A percentile compares a stretch with the other conserved stretches of the same genome.
Evolutionary conservation across 2,329 filamentous ascomycete genomes (phyloP).

Genomic region (Balansia obtecta): DNA sequence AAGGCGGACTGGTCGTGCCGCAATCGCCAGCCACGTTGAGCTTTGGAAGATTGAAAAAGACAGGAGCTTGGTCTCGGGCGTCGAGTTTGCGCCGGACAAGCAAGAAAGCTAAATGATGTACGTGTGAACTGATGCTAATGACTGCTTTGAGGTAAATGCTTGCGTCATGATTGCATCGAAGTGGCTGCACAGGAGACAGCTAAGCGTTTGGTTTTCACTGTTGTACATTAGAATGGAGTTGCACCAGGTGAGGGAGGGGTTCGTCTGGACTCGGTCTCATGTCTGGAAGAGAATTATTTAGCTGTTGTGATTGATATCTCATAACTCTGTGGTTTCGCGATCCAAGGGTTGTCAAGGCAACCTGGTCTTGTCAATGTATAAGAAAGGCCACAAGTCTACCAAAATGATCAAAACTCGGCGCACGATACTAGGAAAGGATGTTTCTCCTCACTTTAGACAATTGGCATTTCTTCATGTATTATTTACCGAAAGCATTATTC

Average conservation of each 20-base stretch:
- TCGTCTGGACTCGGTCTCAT: too few relatives aligned
- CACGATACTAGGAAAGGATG: too few relatives aligned
- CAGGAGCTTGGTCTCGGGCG: slow-evolving; percentile 33
- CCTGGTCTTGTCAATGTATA: too few relatives aligned
- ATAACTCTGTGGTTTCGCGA: too few relatives aligned
- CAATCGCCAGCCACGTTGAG: slow-evolving; percentile 31
- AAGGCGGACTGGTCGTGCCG: slow-evolving; percentile 9
- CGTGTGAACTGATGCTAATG: not conserved
- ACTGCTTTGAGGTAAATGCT: not conserved
- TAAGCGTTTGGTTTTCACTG: not conserved
- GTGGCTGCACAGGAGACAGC: not conserved
- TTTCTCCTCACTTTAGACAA: too few relatives aligned
- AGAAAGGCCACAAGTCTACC: too few relatives aligned
- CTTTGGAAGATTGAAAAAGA: slow-evolving; percentile 36
- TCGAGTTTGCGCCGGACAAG: slow-evolving; percentile 26
- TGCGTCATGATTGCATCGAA: not conserved
- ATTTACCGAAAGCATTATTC: too few relatives aligned
- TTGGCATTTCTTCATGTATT: too few relatives aligned
- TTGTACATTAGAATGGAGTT: not conserved
- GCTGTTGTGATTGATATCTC: too few relatives aligned
- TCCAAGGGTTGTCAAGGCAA: too few relatives aligned
- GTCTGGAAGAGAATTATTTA: too few relatives aligned
- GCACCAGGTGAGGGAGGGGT: not conserved
- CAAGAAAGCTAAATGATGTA: slow-evolving; percentile 9
- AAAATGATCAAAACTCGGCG: too few relatives aligned